These are phyloP conservation scores for Tritrichomonas foetus DNA, from an alignment of 208 protist species.

Conservation along the genomic window DNA sequence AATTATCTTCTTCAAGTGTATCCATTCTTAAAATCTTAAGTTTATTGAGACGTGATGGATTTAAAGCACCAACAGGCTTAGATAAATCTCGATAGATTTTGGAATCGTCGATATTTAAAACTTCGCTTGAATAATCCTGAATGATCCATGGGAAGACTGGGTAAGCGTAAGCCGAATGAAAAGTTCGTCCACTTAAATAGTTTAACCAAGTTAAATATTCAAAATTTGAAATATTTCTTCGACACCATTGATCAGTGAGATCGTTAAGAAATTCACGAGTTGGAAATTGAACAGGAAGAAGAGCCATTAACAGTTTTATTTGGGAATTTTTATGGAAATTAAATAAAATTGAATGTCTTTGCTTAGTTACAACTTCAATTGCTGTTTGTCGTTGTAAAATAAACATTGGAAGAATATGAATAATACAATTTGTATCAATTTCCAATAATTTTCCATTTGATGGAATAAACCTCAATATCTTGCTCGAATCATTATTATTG, in stretches of 20 bases:
- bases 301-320: no score
- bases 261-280: no score
- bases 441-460: no score
- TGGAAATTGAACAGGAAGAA: no score
- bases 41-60: neutral
- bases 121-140: neutral
- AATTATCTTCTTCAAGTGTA: neutral
- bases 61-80: neutral
- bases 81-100: neutral
- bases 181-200: neutral
- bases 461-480: no score
- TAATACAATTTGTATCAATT: no score
- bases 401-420: no score
- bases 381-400: no score
- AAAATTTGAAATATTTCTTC: neutral
- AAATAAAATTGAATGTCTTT: no score
- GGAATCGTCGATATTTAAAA: neutral
- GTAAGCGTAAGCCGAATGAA: neutral
- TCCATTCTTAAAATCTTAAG: neutral
- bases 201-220: constrained; percentile 24
- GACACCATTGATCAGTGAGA: neutral
- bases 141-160: neutral
- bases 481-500: no score
- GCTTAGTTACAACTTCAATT: no score
- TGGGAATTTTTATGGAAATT: no score